Conservation (phyloP, 768 basidiomycete genomes). For the Panaeolus papilionaceus region DNA sequence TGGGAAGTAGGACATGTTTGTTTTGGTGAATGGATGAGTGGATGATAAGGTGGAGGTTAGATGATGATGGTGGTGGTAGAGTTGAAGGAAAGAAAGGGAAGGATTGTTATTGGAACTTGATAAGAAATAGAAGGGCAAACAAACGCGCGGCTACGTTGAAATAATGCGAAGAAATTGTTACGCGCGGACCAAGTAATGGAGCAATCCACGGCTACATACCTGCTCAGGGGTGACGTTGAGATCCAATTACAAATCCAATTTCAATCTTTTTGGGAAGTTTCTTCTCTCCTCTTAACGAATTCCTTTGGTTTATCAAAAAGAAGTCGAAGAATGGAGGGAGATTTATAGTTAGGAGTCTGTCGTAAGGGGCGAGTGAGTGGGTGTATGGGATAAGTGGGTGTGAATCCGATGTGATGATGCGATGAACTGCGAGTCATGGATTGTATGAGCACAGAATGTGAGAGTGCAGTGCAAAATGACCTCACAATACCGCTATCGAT, state of each 20-base stretch:
- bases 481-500: constrained; percentile 2
- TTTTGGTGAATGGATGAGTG: neutral
- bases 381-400: neutral
- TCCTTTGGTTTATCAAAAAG: neutral
- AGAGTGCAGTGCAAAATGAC: neutral
- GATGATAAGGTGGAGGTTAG: neutral
- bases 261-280: neutral
- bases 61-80: neutral
- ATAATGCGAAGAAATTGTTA: neutral
- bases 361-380: neutral
- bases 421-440: neutral
- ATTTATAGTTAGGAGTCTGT: too few species aligned
- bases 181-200: neutral
- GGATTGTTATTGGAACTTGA: neutral
- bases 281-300: neutral
- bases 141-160: neutral
- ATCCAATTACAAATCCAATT: neutral
- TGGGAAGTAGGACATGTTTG: constrained; percentile 2
- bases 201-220: constrained; percentile 1
- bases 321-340: too few species aligned
- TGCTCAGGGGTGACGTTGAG: neutral
- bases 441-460: neutral
- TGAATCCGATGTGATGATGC: neutral
- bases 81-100: neutral
- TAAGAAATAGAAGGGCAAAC: neutral